Base-by-base conservation (phyloP, 345 rosid species). In the Eucalyptus polybractea region DNA sequence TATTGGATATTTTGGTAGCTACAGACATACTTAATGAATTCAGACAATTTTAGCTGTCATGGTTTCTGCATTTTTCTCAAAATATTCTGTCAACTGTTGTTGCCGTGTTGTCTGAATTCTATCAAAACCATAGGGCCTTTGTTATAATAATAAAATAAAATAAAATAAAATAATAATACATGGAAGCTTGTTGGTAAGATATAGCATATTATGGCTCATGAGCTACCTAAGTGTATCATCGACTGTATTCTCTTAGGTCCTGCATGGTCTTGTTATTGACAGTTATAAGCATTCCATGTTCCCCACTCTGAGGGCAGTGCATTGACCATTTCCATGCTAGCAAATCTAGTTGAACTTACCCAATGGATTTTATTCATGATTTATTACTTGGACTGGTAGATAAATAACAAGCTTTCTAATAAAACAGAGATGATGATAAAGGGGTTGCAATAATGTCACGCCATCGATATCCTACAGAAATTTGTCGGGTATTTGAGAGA, bases 381-480 rank as follows among this genome's bases (percentile, higher is more conserved):
- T 24, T 83, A 14, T 51, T 62, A 53, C 72, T 86, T 69, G 81
- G 44, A 69, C 80, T 87, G 62, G 37, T 17, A 44, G n/a, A 45
- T 50, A 54, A 87, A 47, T 89, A 24, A 87, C 58, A 56, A 49
- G 25, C 25, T 62, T 50, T 90, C 44, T 31, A 31, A 40, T 22
- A 53, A n/a, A 90, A 53, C 94, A 98, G 99, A 92, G 99, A 98
- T 94, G 99, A 98, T 89, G 97, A 97, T 92, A 97, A 98, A 93
- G 99, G 99, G 80, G 88, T 97, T 88, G 98, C 99, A 33, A 98
- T 98, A 86, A 98, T 98, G 99, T 98, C 99, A 89, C 95, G 99
- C 25, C 99, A 98, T 91, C 99, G 93, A 86, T 98, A 98, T 89
- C 99, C 99, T 6, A 94, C 94, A 69, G 99, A 98, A 92, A 93